Conservation (phyloP, 768 basidiomycete genomes). For the Termitomyces sp. region DNA sequence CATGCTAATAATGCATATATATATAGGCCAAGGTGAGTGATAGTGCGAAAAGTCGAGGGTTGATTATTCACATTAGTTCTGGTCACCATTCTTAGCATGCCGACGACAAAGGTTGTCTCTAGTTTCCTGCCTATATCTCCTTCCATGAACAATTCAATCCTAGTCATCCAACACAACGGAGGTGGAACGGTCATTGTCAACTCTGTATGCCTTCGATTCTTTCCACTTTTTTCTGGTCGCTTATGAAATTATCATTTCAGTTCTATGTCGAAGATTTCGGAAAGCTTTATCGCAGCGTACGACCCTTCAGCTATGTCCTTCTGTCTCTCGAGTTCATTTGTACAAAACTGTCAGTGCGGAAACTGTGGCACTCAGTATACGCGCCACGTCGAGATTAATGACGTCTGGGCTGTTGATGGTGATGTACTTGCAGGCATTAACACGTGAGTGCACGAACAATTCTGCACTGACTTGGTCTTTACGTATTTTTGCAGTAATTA, state of each 20-base stretch:
- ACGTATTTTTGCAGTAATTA: conserved; percentile 25
- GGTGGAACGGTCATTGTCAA: conserved; percentile 35
- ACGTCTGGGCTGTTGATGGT: conserved; percentile 32
- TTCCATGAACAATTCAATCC: background rate
- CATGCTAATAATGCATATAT: background rate
- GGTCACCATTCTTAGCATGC: conserved; percentile 22
- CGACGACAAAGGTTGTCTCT: conserved; percentile 25
- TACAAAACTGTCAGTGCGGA: conserved; percentile 24
- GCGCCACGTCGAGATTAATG: conserved; percentile 28
- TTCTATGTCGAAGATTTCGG: conserved; percentile 40
- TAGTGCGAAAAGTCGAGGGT: background rate
- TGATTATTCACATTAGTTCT: background rate
- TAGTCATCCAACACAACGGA: conserved; percentile 36
- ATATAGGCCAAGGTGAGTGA: conserved; percentile 26
- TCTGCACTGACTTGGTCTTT: background rate
- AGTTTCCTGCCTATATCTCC: background rate
- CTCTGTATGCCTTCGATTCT: conserved; percentile 21
- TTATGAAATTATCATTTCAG: conserved; percentile 13
- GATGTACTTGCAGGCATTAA: conserved; percentile 30
- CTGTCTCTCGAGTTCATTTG: background rate
- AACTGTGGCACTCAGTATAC: conserved; percentile 30
- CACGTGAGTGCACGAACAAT: conserved; percentile 21
- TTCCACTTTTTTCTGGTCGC: background rate
- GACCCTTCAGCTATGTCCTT: background rate
- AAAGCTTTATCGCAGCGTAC: conserved; percentile 34